Conservation (phyloP, 2,329 filamentous ascomycete species). For the Aspergillus amoenus region DNA sequence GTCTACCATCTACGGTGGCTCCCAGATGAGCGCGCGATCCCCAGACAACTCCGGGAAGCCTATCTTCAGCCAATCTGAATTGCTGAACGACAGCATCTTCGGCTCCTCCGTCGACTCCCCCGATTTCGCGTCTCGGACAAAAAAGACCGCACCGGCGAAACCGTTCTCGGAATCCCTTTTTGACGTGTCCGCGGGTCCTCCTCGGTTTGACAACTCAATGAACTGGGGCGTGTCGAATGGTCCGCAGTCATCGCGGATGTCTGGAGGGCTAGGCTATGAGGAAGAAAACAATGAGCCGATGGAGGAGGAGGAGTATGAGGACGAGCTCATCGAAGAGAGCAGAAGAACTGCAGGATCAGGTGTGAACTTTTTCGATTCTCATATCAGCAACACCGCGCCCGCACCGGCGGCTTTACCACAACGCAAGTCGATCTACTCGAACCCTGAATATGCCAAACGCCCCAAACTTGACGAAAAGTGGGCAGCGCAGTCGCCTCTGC, state of each 20-base stretch:
- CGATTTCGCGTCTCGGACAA: conserved; percentile 31
- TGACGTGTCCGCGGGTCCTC: conserved; percentile 26
- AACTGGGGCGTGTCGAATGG: conserved; percentile 26
- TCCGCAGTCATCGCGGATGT: conserved; percentile 28
- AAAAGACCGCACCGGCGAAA: conserved; percentile 23
- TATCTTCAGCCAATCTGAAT: conserved; percentile 37
- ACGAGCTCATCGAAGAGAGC: conserved; percentile 34
- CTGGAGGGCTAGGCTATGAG: conserved; percentile 28
- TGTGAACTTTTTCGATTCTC: conserved; percentile 34
- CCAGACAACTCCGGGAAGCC: conserved; percentile 34
- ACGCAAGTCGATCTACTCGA: conserved; percentile 43
- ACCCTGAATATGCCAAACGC: conserved; percentile 42
- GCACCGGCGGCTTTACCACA: conserved; percentile 21
- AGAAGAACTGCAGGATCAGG: conserved; percentile 17
- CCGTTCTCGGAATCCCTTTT: conserved; percentile 30
- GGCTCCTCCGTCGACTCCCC: conserved; percentile 37
- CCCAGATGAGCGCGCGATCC: conserved; percentile 43
- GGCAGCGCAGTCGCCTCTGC: conserved; percentile 33
- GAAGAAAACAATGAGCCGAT: conserved; percentile 41
- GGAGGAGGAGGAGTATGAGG: conserved; percentile 40
- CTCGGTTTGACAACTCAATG: conserved; percentile 26
- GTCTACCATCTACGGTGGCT: conserved; percentile 52
- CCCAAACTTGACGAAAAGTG: conserved; percentile 43
- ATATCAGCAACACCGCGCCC: conserved; percentile 26
- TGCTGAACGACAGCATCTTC: conserved; percentile 39